Percentiles rank a stretch among this genome's conserved stretches.
These are phyloP conservation scores for Xanthoparmelia taractica DNA, from an alignment of 495 filamentous ascomycete species.

Conservation along the genomic window DNA sequence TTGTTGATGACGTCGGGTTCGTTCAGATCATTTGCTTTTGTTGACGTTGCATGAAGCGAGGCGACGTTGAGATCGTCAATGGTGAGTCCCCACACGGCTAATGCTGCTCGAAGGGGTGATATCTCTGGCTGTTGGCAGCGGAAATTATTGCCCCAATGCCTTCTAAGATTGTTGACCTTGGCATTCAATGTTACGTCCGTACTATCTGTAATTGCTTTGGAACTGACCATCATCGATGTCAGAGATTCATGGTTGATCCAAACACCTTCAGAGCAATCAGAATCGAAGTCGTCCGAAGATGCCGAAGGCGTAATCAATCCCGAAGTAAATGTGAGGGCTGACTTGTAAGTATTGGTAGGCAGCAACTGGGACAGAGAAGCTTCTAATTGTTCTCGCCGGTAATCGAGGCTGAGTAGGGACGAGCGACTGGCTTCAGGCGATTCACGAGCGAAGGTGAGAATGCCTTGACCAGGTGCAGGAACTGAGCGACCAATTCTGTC, in stretches of 20 bases:
- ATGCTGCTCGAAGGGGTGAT: conserved; percentile 84
- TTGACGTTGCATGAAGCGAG: conserved; percentile 98
- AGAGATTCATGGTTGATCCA: conserved; percentile 20
- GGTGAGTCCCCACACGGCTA: conserved; percentile 95
- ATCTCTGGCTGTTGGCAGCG: conserved; percentile 93
- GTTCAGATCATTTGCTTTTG: conserved; percentile 98
- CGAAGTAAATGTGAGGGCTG: conserved; percentile 83
- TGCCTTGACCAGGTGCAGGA: conserved; percentile 90
- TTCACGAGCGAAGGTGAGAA: conserved; percentile 95
- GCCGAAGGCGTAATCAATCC: conserved; percentile 54
- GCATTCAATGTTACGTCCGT: too few relatives aligned
- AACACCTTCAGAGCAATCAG: too few relatives aligned
- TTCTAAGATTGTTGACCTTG: too few relatives aligned
- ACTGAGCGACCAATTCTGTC: conserved; percentile 98
- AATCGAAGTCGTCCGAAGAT: too few relatives aligned
- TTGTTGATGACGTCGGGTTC: conserved; percentile 96
- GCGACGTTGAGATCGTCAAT: conserved; percentile 92
- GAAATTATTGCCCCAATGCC: conserved; percentile 92
- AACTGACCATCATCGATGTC: conserved; percentile 75
- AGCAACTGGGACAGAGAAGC: conserved; percentile 84
- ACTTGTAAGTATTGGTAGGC: conserved; percentile 91
- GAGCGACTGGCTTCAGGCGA: conserved; percentile 83
- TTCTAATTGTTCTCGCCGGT: conserved; percentile 88
- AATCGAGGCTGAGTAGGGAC: conserved; percentile 90
- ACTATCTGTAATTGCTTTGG: conserved; percentile 83